Evolutionary conservation across 2,329 filamentous ascomycete species (phyloP).

Genomic region (Parastagonospora nodorum): DNA sequence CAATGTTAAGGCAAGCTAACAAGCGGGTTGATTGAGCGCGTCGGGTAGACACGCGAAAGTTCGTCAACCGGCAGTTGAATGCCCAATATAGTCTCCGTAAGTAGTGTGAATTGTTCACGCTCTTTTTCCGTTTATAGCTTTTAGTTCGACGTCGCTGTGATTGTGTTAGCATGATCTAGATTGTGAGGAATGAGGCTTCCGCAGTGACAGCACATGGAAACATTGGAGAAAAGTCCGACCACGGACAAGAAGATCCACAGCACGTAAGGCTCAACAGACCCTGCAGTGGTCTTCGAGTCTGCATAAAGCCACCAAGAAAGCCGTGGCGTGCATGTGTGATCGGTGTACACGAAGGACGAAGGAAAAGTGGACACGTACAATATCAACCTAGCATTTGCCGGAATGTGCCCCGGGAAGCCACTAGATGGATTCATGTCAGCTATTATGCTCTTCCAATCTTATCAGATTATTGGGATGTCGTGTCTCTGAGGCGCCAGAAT

Average conservation of each 20-base stretch:
- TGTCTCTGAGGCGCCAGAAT: neutral
- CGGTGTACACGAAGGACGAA: neutral
- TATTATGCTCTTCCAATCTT: conserved; percentile 4
- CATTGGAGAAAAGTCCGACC: too few relatives aligned
- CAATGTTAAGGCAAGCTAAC: neutral
- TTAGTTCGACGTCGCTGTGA: conserved; percentile 69
- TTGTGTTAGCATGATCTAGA: conserved; percentile 11
- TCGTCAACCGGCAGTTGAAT: neutral
- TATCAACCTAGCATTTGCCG: conserved; percentile 73
- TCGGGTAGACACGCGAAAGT: conserved; percentile 7
- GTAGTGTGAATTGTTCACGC: conserved; percentile 31
- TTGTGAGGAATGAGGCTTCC: neutral
- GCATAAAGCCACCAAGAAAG: too few relatives aligned
- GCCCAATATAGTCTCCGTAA: neutral
- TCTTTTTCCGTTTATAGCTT: conserved; percentile 62
- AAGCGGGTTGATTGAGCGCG: conserved; percentile 1
- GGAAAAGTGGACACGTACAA: conserved; percentile 67
- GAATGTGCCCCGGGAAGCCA: conserved; percentile 80
- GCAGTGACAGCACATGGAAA: too few relatives aligned
- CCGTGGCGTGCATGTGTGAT: neutral
- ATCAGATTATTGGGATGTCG: conserved; percentile 10
- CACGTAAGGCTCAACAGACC: too few relatives aligned
- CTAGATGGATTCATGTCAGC: conserved; percentile 51
- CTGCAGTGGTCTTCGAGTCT: too few relatives aligned
- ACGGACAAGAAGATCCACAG: too few relatives aligned